Conservation (phyloP, 148 eudicot genomes). For the Rhododendron kiyosumense region DNA sequence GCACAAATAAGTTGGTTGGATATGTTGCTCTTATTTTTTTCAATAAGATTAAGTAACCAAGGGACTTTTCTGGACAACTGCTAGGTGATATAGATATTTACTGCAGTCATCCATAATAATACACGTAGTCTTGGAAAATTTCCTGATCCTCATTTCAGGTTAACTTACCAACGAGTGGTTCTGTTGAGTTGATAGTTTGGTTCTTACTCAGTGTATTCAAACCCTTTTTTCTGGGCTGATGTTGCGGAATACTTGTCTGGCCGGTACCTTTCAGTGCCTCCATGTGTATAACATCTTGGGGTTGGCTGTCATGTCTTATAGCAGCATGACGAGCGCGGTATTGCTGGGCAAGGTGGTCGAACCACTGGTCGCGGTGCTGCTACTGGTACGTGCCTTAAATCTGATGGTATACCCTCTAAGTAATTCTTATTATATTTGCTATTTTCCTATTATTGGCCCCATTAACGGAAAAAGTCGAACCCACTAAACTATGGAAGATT, state of each 20-base stretch:
- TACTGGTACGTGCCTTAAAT: constrained; percentile 42
- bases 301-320: constrained; percentile 92
- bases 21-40: neutral
- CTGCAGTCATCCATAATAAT: neutral
- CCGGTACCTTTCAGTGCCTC: constrained; percentile 47
- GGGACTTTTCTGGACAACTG: constrained; percentile 1
- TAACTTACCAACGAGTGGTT: neutral
- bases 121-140: neutral
- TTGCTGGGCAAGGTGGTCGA: constrained; percentile 63
- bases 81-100: neutral
- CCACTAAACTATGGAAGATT: neutral
- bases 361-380: constrained; percentile 44
- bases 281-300: constrained; percentile 71
- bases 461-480: neutral
- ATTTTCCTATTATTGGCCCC: neutral
- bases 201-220: constrained; percentile 36
- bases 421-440: neutral
- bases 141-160: neutral
- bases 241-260: constrained; percentile 45
- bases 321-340: constrained; percentile 88
- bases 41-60: neutral
- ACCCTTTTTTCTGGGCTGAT: constrained; percentile 42
- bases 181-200: constrained; percentile 28
- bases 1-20: neutral
- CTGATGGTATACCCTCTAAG: neutral